Percentiles rank a stretch among this genome's conserved stretches.
phyloP scores from a whole-genome alignment of 1,139 yeast genomes.

The Debaryomyces nepalensis region DNA sequence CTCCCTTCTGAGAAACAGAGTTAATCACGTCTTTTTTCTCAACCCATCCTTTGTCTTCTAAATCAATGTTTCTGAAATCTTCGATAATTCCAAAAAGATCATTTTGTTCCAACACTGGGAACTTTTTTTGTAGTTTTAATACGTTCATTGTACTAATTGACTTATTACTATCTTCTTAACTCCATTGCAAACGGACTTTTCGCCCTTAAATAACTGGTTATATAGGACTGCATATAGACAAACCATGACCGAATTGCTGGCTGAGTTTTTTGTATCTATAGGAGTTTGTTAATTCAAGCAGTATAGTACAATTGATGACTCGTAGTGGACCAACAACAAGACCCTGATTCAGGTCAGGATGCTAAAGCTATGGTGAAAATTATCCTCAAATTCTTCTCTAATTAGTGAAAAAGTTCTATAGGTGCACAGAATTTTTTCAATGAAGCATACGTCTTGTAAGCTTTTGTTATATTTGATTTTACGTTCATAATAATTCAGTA shows the following conservation, averaged over 20 bases:
- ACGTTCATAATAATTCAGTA: too few relatives aligned
- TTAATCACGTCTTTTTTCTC: slow-evolving; percentile 91
- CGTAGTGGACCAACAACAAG: too few relatives aligned
- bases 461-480: too few relatives aligned
- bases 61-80: slow-evolving; percentile 73
- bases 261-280: slow-evolving; percentile 12
- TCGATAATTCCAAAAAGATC: slow-evolving; percentile 86
- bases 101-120: slow-evolving; percentile 82
- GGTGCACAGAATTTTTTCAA: too few relatives aligned
- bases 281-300: not conserved
- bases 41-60: slow-evolving; percentile 94
- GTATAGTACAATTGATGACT: too few relatives aligned
- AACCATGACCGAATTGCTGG: slow-evolving; percentile 11
- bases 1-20: slow-evolving; percentile 77
- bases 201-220: slow-evolving; percentile 7
- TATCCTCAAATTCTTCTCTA: too few relatives aligned
- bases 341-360: too few relatives aligned
- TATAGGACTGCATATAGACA: slow-evolving; percentile 1
- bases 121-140: slow-evolving; percentile 70
- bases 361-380: too few relatives aligned
- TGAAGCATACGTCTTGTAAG: too few relatives aligned
- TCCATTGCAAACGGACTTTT: not conserved
- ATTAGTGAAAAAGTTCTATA: too few relatives aligned
- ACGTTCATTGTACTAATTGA: slow-evolving; percentile 44
- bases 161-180: slow-evolving; percentile 5